These are phyloP conservation scores for Xylariaceae sp. DNA, from an alignment of 2,329 filamentous ascomycete genomes.

Conservation along the genomic window DNA sequence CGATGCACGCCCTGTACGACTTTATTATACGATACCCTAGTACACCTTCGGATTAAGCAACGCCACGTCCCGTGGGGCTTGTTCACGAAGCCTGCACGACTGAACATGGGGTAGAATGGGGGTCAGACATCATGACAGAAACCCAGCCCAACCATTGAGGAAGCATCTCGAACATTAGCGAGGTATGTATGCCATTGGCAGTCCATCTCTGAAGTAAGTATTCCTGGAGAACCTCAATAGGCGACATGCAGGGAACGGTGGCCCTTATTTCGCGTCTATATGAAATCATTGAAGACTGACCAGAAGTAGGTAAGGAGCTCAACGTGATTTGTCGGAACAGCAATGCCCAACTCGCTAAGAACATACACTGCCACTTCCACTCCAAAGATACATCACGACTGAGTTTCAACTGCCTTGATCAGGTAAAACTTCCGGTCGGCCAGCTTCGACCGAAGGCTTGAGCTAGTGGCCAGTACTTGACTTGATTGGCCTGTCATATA, in stretches of 20 bases:
- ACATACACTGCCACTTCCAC: conserved; percentile 11
- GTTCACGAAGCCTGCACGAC: conserved; percentile 22
- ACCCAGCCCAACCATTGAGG: conserved; percentile 18
- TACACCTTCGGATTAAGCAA: conserved; percentile 24
- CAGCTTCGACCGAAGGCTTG: background rate
- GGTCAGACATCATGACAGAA: conserved; percentile 27
- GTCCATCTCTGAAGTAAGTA: conserved; percentile 7
- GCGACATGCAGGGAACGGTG: conserved; percentile 21
- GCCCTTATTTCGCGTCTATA: background rate
- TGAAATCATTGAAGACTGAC: conserved; percentile 13
- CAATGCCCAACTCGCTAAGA: background rate
- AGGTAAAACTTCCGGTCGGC: conserved; percentile 11
- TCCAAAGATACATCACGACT: conserved; percentile 8
- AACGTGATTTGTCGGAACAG: conserved; percentile 1
- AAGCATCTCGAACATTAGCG: conserved; percentile 13
- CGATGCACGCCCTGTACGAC: conserved; percentile 14
- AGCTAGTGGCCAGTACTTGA: background rate
- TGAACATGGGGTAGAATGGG: conserved; percentile 27
- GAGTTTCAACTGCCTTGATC: conserved; percentile 15
- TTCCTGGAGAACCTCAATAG: conserved; percentile 10
- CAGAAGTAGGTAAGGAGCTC: background rate
- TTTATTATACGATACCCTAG: conserved; percentile 14
- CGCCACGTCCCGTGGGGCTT: conserved; percentile 13
- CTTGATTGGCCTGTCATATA: background rate
- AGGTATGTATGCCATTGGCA: conserved; percentile 12